Percentiles rank a stretch among this genome's conserved stretches.
These are phyloP conservation scores for Ogataea methanolica DNA, from an alignment of 805 yeast genomes.

Conservation along the genomic window DNA sequence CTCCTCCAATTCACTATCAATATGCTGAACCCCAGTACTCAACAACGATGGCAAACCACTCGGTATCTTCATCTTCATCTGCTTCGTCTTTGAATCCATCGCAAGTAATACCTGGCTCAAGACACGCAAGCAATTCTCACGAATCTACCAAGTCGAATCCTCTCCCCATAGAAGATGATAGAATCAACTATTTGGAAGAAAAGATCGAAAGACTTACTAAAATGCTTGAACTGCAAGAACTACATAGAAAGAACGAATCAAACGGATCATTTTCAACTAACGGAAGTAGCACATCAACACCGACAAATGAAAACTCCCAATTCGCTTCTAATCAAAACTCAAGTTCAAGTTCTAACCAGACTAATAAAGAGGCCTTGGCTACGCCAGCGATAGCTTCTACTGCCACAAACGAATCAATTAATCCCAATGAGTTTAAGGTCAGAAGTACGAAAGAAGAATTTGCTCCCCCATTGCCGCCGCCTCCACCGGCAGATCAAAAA, in stretches of 20 bases:
- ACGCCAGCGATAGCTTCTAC: background rate
- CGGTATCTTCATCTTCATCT: background rate
- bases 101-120: background rate
- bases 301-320: constrained; percentile 1
- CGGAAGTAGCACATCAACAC: constrained; percentile 1
- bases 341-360: background rate
- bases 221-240: constrained; percentile 21
- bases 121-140: background rate
- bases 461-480: constrained; percentile 29
- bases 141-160: constrained; percentile 4
- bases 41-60: too few species aligned
- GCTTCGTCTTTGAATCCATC: background rate
- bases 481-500: constrained; percentile 22
- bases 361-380: background rate
- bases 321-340: background rate
- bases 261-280: constrained; percentile 12
- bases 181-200: constrained; percentile 29
- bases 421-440: constrained; percentile 1
- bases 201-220: constrained; percentile 24
- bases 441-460: background rate
- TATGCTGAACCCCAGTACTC: too few species aligned
- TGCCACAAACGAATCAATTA: background rate
- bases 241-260: constrained; percentile 10
- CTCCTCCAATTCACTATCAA: background rate
- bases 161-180: constrained; percentile 4